Evolutionary conservation across 805 yeast genomes (phyloP).

Genomic region (Candida endomychidarum): DNA sequence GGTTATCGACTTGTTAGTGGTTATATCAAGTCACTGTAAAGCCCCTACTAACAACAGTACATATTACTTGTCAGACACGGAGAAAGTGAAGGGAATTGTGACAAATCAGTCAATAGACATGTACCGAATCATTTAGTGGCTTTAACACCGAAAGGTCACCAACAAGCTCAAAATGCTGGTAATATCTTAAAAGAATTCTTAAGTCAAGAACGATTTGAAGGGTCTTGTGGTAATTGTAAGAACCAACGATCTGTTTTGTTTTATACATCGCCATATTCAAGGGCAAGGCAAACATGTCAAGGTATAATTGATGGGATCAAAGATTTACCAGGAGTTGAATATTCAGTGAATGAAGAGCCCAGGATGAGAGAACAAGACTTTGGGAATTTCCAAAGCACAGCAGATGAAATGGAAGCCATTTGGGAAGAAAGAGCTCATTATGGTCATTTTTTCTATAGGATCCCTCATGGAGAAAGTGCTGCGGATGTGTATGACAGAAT

Average conservation of each 20-base stretch:
- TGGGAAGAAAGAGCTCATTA: slow-evolving; percentile 85
- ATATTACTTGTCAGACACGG: slow-evolving; percentile 88
- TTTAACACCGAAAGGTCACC: slow-evolving; percentile 68
- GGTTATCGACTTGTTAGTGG: neutral
- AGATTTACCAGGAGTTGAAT: slow-evolving; percentile 43
- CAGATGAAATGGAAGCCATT: slow-evolving; percentile 73
- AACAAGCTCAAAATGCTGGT: slow-evolving; percentile 64
- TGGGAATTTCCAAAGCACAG: slow-evolving; percentile 83
- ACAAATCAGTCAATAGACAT: slow-evolving; percentile 74
- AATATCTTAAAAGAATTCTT: slow-evolving; percentile 42
- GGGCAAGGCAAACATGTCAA: slow-evolving; percentile 83
- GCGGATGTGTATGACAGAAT: slow-evolving; percentile 94
- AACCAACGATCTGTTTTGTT: slow-evolving; percentile 51
- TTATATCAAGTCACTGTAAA: neutral
- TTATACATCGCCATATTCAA: slow-evolving; percentile 81
- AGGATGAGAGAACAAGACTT: slow-evolving; percentile 93
- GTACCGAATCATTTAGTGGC: slow-evolving; percentile 81
- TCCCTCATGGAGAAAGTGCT: slow-evolving; percentile 93
- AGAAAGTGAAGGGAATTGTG: slow-evolving; percentile 87
- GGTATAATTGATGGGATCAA: slow-evolving; percentile 61
- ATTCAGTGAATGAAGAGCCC: slow-evolving; percentile 78
- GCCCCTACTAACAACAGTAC: slow-evolving; percentile 35
- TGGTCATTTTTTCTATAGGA: slow-evolving; percentile 78
- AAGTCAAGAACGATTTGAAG: slow-evolving; percentile 34
- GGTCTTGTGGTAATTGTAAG: slow-evolving; percentile 1